Evolutionary conservation across 176 grass and related monocot genomes (phyloP), one percentile per base, ranked within the genome.

Genomic region (Typha latifolia): DNA sequence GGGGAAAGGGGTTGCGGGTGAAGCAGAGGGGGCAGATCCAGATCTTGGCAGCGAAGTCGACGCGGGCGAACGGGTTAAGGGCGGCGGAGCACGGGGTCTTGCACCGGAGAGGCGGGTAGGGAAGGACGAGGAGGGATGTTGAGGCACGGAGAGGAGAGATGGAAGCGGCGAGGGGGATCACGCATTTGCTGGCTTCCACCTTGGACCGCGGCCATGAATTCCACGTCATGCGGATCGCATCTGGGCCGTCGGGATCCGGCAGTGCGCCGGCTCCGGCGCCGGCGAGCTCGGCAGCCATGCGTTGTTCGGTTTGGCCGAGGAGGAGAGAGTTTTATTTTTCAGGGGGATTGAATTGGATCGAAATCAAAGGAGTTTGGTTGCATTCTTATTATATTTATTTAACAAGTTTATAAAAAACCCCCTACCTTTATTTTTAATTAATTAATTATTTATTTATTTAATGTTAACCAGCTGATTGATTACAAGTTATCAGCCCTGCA

Each of bases 11-110:
- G 81, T 99, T 99, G 13, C 94, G 86, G 23, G 94, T 90, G 79
- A 80, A 99, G 79, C 94, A 99, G 47, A 99, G 68, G 21, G 94
- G 85, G 67, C 94, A 99, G 94, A 99, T 99, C 94, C 94, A 99
- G 83, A 99, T 99, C 84, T 90, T 99, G 68, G 94, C 94, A 11
- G 80, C 74, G 74, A 87, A 99, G 69, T 99, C 94, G 27, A 99
- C 94, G 64, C 86, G 94, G n/a, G 85, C 89, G 76, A 76, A 99
- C 31, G 94, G 94, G 43, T 93, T 99, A 52, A 99, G 74, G 50
- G 87, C 70, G 3, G 85, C 94, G 2, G 77, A 74, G 76, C 94
- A 99, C 12, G 94, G 94, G 5, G 81, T 75, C 81, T 99, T 99
- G 79, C 94, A 99, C 14, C 94, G 89, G 52, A 99, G 89, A 14